These are phyloP conservation scores for Bolboschoenoplectus hybrid DNA, from an alignment of 202 grass and related monocot genomes.

Conservation along the genomic window DNA sequence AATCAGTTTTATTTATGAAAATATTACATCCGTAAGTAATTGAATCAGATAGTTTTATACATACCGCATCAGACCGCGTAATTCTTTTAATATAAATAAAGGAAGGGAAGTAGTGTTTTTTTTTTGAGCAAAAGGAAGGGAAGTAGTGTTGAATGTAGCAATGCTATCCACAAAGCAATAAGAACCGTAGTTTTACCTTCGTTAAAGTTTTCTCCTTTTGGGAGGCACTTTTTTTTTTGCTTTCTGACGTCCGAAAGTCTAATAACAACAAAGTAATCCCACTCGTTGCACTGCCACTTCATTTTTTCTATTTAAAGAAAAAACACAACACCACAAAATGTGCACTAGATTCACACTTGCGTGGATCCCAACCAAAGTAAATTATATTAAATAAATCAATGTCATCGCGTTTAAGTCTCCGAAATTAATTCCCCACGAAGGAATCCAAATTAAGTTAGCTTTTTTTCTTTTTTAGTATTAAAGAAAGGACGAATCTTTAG, in stretches of 20 bases:
- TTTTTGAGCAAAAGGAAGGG: too few relatives aligned
- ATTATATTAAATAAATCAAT: too few relatives aligned
- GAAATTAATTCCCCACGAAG: not conserved
- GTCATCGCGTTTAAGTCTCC: too few relatives aligned
- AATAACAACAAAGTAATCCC: conserved; percentile 10
- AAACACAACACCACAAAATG: not conserved
- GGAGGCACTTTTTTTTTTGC: conserved; percentile 32
- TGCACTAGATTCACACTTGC: conserved; percentile 20
- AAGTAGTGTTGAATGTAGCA: conserved; percentile 13
- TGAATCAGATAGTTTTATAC: too few relatives aligned
- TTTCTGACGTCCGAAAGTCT: conserved; percentile 32
- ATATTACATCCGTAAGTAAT: too few relatives aligned
- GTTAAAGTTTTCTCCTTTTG: conserved; percentile 38
- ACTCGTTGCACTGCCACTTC: not conserved
- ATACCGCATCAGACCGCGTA: too few relatives aligned
- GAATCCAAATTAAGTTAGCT: not conserved
- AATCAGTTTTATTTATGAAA: too few relatives aligned
- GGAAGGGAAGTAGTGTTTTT: not conserved
- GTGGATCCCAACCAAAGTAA: not conserved
- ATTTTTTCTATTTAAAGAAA: conserved; percentile 22
- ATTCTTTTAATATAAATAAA: too few relatives aligned
- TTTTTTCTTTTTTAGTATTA: too few relatives aligned
- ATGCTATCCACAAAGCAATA: conserved; percentile 5
- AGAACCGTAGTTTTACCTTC: not conserved
- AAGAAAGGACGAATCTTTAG: too few relatives aligned